phyloP scores from a whole-genome alignment of 2,329 filamentous ascomycete species.

The Septoria linicola region DNA sequence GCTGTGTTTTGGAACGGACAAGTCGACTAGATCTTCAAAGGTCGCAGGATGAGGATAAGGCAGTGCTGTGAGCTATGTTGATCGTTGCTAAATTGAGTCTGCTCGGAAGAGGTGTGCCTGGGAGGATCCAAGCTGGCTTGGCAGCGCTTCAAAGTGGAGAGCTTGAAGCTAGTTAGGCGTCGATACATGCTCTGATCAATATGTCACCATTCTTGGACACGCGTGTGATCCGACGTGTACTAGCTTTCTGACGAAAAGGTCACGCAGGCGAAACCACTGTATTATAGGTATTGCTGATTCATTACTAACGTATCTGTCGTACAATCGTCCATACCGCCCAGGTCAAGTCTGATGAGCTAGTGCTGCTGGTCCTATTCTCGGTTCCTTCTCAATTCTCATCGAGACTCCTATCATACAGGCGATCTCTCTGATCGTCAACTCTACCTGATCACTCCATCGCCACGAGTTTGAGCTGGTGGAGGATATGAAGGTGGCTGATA shows the following conservation, averaged over 20 bases:
- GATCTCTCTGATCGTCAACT: not conserved
- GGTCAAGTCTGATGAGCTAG: not conserved
- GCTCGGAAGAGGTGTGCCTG: not conserved
- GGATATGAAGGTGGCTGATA: conserved; percentile 21
- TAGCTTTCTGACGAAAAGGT: no score
- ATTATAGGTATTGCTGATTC: no score
- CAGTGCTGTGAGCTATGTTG: no score
- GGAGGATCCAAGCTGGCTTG: not conserved
- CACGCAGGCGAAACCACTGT: no score
- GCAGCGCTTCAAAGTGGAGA: not conserved
- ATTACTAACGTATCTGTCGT: not conserved
- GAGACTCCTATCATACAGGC: conserved; percentile 2
- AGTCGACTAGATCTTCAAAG: no score
- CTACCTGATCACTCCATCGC: conserved; percentile 12
- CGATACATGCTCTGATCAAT: not conserved
- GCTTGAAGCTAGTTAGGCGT: conserved; percentile 2
- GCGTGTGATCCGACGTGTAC: not conserved
- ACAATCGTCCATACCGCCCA: not conserved
- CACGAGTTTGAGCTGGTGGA: conserved; percentile 12
- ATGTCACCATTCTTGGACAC: not conserved
- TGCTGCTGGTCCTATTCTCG: not conserved
- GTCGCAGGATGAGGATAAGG: no score
- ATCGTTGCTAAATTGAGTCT: not conserved
- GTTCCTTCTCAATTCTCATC: not conserved
- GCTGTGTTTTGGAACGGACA: no score